Percentiles rank a stretch among this genome's conserved stretches.
phyloP scores from a whole-genome alignment of 495 filamentous ascomycete species.

The Penicillium riverlandense region DNA sequence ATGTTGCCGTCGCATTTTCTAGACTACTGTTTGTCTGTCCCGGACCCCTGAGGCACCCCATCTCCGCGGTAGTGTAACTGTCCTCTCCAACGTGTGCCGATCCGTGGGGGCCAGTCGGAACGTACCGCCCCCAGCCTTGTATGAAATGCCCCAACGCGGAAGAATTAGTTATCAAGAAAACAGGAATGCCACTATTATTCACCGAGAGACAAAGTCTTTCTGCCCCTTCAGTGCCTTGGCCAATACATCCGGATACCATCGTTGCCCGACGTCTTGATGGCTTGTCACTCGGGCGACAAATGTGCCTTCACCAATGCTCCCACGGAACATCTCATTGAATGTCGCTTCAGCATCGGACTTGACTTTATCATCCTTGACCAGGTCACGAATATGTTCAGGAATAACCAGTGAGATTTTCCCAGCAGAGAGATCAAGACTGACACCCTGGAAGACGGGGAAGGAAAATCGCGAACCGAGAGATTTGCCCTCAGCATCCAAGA shows the following conservation, averaged over 20 bases:
- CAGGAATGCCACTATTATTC: neutral
- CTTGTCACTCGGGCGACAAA: conserved; percentile 77
- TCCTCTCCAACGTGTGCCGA: conserved; percentile 9
- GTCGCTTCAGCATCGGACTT: conserved; percentile 38
- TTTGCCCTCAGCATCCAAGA: conserved; percentile 14
- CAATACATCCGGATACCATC: conserved; percentile 71
- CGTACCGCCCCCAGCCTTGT: no score
- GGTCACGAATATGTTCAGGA: conserved; percentile 53
- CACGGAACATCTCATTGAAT: conserved; percentile 35
- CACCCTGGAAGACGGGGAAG: conserved; percentile 87
- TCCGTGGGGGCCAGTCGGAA: neutral
- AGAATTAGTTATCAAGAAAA: no score
- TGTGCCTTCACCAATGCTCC: conserved; percentile 74
- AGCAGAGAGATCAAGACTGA: conserved; percentile 73
- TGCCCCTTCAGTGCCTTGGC: conserved; percentile 24
- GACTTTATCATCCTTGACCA: conserved; percentile 31
- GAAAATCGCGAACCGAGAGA: conserved; percentile 63
- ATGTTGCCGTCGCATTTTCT: conserved; percentile 1
- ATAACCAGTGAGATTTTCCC: conserved; percentile 65
- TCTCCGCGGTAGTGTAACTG: conserved; percentile 5
- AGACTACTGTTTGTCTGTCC: no score
- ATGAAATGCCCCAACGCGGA: no score
- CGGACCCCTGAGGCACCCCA: conserved; percentile 3
- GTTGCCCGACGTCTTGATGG: conserved; percentile 80
- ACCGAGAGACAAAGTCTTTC: conserved; percentile 8